These are phyloP conservation scores for Nannochloropsis gaditana DNA, from an alignment of 108 stramenopile species.

Conservation along the genomic window DNA sequence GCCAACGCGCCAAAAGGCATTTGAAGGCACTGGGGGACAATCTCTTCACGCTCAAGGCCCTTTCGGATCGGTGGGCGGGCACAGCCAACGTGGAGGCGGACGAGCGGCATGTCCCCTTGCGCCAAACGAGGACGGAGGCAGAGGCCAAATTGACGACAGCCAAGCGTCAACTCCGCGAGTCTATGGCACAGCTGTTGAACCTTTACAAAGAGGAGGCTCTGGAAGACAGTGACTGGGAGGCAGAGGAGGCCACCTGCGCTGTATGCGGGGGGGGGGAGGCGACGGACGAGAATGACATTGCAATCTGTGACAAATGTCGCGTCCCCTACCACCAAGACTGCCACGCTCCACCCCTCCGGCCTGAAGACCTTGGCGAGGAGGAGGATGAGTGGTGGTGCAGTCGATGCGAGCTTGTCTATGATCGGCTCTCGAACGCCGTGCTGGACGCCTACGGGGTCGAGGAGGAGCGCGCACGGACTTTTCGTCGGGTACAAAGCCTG, in stretches of 20 bases:
- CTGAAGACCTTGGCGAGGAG: slow-evolving; percentile 3
- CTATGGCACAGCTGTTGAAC: background rate
- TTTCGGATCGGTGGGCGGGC: background rate
- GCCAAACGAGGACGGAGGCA: background rate
- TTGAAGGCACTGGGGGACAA: background rate
- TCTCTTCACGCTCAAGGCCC: background rate
- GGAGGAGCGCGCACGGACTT: background rate
- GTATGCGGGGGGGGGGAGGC: background rate
- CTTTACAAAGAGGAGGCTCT: background rate
- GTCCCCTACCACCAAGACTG: slow-evolving; percentile 10
- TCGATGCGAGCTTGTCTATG: background rate
- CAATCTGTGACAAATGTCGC: background rate
- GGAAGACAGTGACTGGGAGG: slow-evolving; percentile 13
- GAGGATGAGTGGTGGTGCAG: background rate
- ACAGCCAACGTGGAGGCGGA: background rate
- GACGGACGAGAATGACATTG: slow-evolving; percentile 19
- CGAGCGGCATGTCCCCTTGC: slow-evolving; percentile 1
- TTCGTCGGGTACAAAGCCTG: background rate
- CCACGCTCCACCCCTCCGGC: background rate
- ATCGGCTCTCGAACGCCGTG: background rate
- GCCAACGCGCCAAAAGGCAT: background rate
- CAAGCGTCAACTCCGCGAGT: background rate
- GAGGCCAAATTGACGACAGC: slow-evolving; percentile 5
- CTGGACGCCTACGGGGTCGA: slow-evolving; percentile 7
- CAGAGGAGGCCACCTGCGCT: background rate